Evolutionary conservation across 805 yeast genomes (phyloP).

Genomic region (Candida ascalaphidarum): DNA sequence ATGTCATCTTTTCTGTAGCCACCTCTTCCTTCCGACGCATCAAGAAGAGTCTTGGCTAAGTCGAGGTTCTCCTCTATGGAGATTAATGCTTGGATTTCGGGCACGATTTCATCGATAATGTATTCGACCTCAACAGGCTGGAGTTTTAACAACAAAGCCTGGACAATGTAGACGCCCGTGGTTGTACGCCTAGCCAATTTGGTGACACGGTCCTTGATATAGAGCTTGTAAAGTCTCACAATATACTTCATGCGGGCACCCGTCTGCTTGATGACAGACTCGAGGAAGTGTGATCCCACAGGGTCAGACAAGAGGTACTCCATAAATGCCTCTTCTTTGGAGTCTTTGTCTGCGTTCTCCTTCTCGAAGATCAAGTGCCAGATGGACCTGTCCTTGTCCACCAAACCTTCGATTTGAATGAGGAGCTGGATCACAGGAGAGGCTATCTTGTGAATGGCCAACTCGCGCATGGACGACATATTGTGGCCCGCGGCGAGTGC

Average conservation of each 20-base stretch:
- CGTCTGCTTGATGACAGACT: constrained; percentile 57
- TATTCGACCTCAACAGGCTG: constrained; percentile 54
- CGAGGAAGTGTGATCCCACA: constrained; percentile 90
- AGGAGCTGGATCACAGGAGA: constrained; percentile 82
- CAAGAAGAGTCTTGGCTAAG: constrained; percentile 56
- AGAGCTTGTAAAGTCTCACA: constrained; percentile 58
- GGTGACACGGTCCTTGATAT: constrained; percentile 66
- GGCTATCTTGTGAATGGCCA: constrained; percentile 70
- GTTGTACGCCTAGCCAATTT: constrained; percentile 74
- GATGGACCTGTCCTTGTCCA: constrained; percentile 61
- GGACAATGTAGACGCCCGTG: constrained; percentile 78
- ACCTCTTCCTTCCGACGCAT: constrained; percentile 51
- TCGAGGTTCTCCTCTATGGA: constrained; percentile 46
- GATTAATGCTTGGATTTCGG: constrained; percentile 53
- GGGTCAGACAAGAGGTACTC: constrained; percentile 79
- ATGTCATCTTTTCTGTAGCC: constrained; percentile 55
- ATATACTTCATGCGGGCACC: constrained; percentile 55
- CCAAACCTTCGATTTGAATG: constrained; percentile 73
- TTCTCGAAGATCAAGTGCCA: constrained; percentile 57
- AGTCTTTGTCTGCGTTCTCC: constrained; percentile 41
- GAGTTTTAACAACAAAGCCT: constrained; percentile 56
- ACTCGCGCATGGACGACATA: constrained; percentile 38
- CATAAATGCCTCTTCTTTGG: constrained; percentile 69
- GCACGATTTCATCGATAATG: constrained; percentile 57
- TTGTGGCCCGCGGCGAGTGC: constrained; percentile 26